Evolutionary conservation across 306 rosid species (phyloP).

Genomic region (Quercus engelmannii): DNA sequence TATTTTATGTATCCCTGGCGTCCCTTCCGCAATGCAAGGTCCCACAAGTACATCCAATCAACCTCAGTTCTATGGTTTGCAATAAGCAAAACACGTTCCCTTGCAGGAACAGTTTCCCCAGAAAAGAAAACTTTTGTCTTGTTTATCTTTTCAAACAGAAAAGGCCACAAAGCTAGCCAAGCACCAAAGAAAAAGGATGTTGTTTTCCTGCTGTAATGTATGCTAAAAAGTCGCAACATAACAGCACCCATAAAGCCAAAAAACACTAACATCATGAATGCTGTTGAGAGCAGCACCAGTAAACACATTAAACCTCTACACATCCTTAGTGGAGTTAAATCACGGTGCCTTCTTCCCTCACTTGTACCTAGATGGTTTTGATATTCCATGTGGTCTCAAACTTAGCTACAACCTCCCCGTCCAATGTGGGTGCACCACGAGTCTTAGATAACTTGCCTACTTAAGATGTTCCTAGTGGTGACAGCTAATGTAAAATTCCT

Average conservation of each 20-base stretch:
- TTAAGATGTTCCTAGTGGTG: constrained; percentile 10
- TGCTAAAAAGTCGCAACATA: constrained; percentile 54
- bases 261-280: constrained; percentile 63
- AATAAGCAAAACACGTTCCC: constrained; percentile 57
- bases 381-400: constrained; percentile 47
- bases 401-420: constrained; percentile 11
- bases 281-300: constrained; percentile 58
- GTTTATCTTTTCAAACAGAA: constrained; percentile 76
- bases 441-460: constrained; percentile 26
- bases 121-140: constrained; percentile 67
- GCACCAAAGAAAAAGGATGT: constrained; percentile 70
- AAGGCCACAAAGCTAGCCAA: constrained; percentile 86
- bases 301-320: constrained; percentile 63
- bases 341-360: constrained; percentile 16
- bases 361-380: constrained; percentile 21
- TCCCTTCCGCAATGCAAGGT: constrained; percentile 75
- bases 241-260: constrained; percentile 57
- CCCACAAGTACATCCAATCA: constrained; percentile 93
- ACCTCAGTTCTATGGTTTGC: constrained; percentile 88
- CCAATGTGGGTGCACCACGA: constrained; percentile 15
- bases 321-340: constrained; percentile 43
- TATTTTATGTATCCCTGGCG: constrained; percentile 65
- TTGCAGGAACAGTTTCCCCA: constrained; percentile 53
- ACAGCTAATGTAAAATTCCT: constrained; percentile 12
- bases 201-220: constrained; percentile 56